phyloP scores from a whole-genome alignment of 2,329 filamentous ascomycete genomes.

The Sporothrix mexicana region DNA sequence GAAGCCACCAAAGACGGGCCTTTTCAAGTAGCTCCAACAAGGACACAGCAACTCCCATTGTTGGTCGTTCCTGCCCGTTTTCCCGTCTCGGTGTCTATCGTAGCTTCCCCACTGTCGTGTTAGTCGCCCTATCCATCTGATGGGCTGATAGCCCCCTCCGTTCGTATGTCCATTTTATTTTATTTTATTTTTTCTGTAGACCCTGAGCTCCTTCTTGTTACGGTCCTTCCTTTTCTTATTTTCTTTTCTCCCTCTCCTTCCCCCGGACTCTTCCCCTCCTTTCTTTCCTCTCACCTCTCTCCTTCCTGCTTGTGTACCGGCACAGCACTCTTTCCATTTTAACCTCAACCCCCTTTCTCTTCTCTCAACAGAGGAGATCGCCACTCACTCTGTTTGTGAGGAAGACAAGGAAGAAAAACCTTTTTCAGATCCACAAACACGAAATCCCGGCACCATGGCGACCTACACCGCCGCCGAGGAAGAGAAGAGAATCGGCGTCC shows the following conservation, averaged over 20 bases:
- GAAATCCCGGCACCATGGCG: conserved; percentile 26
- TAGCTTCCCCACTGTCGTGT: conserved; percentile 20
- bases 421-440: not conserved
- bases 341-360: not conserved
- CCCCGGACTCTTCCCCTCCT: not conserved
- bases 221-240: not conserved
- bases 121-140: conserved; percentile 14
- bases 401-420: not conserved
- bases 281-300: not conserved
- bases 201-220: conserved; percentile 3
- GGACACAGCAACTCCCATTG: not conserved
- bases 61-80: not conserved
- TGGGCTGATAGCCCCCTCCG: not conserved
- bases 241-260: not conserved
- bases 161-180: not conserved
- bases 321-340: not conserved
- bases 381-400: not conserved
- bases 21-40: not conserved
- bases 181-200: not conserved
- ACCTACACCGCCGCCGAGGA: conserved; percentile 33
- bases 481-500: conserved; percentile 36
- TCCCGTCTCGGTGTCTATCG: conserved; percentile 15
- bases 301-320: conserved; percentile 12
- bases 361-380: not conserved
- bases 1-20: conserved; percentile 1